Conservation (phyloP, 345 rosid species). For the Lumnitzera racemosa region DNA sequence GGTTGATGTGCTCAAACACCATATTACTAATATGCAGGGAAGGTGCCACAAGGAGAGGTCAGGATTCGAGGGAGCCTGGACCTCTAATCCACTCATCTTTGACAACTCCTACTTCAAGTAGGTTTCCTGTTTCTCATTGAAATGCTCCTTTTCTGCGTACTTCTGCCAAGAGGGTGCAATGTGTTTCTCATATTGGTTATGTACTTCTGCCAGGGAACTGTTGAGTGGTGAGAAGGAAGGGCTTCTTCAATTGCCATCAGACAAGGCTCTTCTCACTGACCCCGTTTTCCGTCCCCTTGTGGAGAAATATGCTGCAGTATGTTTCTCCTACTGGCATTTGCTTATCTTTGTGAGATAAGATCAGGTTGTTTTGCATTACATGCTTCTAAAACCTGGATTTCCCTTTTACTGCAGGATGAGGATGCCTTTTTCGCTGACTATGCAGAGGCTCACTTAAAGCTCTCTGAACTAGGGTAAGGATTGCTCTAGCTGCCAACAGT, state of each 20-base stretch:
- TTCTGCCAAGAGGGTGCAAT: too few relatives aligned
- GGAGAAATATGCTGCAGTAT: conserved; percentile 82
- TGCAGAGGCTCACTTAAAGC: conserved; percentile 71
- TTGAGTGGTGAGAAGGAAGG: conserved; percentile 81
- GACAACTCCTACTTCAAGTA: conserved; percentile 93
- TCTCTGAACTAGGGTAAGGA: conserved; percentile 89
- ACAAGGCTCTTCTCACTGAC: conserved; percentile 75
- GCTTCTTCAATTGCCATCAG: conserved; percentile 68
- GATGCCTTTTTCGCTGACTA: conserved; percentile 89
- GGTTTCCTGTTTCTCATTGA: conserved; percentile 7
- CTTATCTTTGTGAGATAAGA: too few relatives aligned
- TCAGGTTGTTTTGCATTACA: background rate
- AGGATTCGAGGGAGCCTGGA: conserved; percentile 98
- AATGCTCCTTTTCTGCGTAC: background rate
- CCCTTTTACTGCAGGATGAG: conserved; percentile 49
- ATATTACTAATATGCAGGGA: conserved; percentile 39
- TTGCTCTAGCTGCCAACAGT: background rate
- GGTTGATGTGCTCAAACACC: background rate
- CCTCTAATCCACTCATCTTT: conserved; percentile 73
- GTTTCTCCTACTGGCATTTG: background rate
- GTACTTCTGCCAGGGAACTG: conserved; percentile 48
- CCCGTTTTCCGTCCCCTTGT: conserved; percentile 85
- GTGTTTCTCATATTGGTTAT: background rate
- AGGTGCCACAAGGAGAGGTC: conserved; percentile 95
- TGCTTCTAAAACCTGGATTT: too few relatives aligned